phyloP scores from a whole-genome alignment of 225 moss, liverwort and hornwort species.

The Pleurozium schreberi region DNA sequence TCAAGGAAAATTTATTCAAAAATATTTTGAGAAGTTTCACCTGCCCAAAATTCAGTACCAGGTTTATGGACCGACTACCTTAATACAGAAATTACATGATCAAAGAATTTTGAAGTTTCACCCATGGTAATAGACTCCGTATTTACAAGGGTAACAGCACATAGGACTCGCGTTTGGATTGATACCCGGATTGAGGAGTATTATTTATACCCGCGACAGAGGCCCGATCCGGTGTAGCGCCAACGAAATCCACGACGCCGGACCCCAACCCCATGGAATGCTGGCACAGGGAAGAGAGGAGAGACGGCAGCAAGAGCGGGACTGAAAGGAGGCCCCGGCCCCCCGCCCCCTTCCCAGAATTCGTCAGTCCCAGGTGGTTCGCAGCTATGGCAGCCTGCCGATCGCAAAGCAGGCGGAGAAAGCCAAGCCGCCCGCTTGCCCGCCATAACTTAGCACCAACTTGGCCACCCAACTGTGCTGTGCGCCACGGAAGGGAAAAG shows the following conservation, averaged over 20 bases:
- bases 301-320: neutral
- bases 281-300: neutral
- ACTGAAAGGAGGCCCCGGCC: neutral
- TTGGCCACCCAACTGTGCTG: neutral
- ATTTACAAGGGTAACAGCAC: neutral
- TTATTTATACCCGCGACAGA: neutral
- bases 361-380: constrained; percentile 4
- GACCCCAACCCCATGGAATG: neutral
- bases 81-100: no score
- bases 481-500: neutral
- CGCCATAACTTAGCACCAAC: neutral
- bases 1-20: no score
- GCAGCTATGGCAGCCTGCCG: neutral
- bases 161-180: neutral
- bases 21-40: no score
- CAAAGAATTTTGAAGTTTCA: neutral
- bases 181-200: neutral
- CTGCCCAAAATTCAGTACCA: no score
- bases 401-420: neutral
- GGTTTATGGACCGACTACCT: no score
- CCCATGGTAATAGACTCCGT: neutral
- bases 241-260: neutral
- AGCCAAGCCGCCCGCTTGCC: neutral
- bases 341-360: neutral
- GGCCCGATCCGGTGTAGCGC: neutral